A percentile compares a stretch with the other conserved stretches of the same genome.
Conservation (phyloP, 1,284 basidiomycete species). For the Fomitopsis palustris region DNA sequence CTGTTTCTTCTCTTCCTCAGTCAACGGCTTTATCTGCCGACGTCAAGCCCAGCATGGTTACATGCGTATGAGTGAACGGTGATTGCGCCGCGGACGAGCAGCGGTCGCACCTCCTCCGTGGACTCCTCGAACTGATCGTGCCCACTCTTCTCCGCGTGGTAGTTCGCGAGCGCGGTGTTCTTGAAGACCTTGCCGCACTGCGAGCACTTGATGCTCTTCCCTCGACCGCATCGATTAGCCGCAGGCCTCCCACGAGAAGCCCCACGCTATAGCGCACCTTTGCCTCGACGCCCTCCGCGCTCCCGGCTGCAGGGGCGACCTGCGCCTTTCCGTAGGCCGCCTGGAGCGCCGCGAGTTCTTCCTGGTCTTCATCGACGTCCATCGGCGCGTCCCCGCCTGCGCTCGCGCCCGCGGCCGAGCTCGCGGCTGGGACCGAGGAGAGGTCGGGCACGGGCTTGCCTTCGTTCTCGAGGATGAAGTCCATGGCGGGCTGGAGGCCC, state of each 20-base stretch:
- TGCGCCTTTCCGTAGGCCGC: conserved; percentile 39
- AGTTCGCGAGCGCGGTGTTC: conserved; percentile 86
- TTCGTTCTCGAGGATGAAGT: conserved; percentile 79
- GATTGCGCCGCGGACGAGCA: background rate
- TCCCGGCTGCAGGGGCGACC: conserved; percentile 33
- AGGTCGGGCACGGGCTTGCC: conserved; percentile 70
- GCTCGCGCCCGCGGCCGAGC: conserved; percentile 10
- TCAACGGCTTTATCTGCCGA: conserved; percentile 83
- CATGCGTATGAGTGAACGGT: background rate
- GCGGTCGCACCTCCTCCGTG: conserved; percentile 74
- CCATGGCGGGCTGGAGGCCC: conserved; percentile 87
- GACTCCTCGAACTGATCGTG: conserved; percentile 96
- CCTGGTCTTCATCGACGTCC: conserved; percentile 57
- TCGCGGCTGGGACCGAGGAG: conserved; percentile 27
- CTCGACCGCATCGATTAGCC: background rate
- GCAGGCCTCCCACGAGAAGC: background rate
- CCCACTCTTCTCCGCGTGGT: conserved; percentile 93
- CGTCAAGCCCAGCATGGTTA: background rate
- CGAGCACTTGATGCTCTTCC: conserved; percentile 75
- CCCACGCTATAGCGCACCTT: conserved; percentile 39
- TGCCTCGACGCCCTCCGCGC: conserved; percentile 47
- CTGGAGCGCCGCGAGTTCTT: conserved; percentile 63
- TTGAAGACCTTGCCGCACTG: conserved; percentile 86
- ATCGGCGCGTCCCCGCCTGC: conserved; percentile 35
- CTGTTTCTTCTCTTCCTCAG: conserved; percentile 90